Base-by-base conservation (phyloP, 1,139 yeast genomes). In the Yamadazyma dendronema region DNA sequence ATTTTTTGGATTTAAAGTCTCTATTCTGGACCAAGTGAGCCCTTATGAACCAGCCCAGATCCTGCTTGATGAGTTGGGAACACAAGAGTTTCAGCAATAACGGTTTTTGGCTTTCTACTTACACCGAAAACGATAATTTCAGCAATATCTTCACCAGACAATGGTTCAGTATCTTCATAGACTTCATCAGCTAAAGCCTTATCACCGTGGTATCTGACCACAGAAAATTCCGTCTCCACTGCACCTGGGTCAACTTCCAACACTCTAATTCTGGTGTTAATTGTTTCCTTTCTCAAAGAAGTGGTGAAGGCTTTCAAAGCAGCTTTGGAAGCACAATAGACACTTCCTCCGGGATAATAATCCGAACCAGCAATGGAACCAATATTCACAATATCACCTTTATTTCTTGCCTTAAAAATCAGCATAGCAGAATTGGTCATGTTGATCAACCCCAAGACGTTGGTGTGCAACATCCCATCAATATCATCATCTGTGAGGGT, bases 361-460 rank as follows among this genome's bases (percentile, higher is more conserved):
- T 72, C 77, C 49, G 74, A 62, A 28, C 78, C 79, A 15, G 79
- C 79, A 46, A 72, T 67, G 2, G 76, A 68, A 13, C 79, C 77
- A 40, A 74, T 55, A 48, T 71, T 73, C 31, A 72, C 71, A 42
- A 73, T 69, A 45, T 68, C 77, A 42, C 79, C 79, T 17, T 55
- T 46, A 47, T 72, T 65, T 40, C 72, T 68, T 36, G 66, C 76
- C 57, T 79, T 77, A 67, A 86, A 77, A 27, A 68, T 66, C 16
- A 86, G 85, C 35, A 84, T 53, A 13, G 80, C 62, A 3, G 77
- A 77, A 56, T 85, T 90, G 3, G 94, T 84, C 48, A 85, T 59
- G 17, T 78, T 73, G 45, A 85, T 80, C 51, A 84, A 64, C 1
- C 92, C 95, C 35, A 82, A 48, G 2, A 85, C 90, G 53, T 85